Percentiles rank a stretch among this genome's conserved stretches.
phyloP scores from a whole-genome alignment of 805 yeast genomes.

The Suhomyces tanzawaensis region DNA sequence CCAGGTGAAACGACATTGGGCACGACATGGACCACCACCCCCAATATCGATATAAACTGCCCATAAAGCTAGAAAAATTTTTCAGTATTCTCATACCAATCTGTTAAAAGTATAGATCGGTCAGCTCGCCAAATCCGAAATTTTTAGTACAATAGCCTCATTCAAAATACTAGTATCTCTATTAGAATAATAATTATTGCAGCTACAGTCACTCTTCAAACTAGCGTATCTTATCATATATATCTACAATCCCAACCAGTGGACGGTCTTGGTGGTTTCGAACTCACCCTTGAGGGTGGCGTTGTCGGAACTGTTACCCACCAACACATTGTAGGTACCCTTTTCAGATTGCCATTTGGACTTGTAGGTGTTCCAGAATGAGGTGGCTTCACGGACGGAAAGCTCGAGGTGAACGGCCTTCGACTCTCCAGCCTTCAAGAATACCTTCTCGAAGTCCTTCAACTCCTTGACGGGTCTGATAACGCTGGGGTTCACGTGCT shows the following conservation, averaged over 20 bases:
- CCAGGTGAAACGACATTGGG: too few relatives aligned
- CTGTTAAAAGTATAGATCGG: too few relatives aligned
- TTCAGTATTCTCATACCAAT: too few relatives aligned
- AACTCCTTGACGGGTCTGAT: constrained; percentile 59
- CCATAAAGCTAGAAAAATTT: too few relatives aligned
- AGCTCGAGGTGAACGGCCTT: constrained; percentile 36
- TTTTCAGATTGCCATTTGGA: constrained; percentile 51
- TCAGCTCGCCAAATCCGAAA: too few relatives aligned
- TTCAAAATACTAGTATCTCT: too few relatives aligned
- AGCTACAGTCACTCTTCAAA: too few relatives aligned
- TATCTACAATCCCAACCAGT: constrained; percentile 8
- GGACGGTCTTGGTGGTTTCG: constrained; percentile 13
- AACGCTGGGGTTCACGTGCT: constrained; percentile 33
- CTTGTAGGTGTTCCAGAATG: constrained; percentile 51
- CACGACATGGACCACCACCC: too few relatives aligned
- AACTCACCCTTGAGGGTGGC: constrained; percentile 18
- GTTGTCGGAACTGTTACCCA: constrained; percentile 41
- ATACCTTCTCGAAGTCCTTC: constrained; percentile 54
- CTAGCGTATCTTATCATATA: not conserved
- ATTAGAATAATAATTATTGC: too few relatives aligned
- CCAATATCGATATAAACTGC: too few relatives aligned
- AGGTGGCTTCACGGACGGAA: constrained; percentile 49
- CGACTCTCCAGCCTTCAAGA: constrained; percentile 43
- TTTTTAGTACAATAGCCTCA: too few relatives aligned
- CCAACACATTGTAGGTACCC: constrained; percentile 49